Evolutionary conservation across 805 yeast genomes (phyloP), one percentile per base, ranked within the genome.

Genomic region (Cyberlindnera japonica): DNA sequence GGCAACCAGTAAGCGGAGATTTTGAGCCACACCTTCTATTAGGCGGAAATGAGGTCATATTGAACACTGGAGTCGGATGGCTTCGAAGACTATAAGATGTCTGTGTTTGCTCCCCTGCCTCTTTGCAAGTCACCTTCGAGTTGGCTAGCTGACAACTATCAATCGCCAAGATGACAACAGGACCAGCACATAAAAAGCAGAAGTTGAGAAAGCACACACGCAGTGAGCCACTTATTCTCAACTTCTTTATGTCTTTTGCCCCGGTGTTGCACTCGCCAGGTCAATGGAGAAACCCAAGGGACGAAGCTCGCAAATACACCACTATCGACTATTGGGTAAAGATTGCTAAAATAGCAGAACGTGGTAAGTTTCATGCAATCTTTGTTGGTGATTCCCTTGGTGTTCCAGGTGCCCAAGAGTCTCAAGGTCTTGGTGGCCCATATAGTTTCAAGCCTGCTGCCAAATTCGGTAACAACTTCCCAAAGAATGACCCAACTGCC

Each of bases 341-440:
- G 33, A 44, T 68, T 11, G 72, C 71, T 6, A 59, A 67, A 38
- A 35, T 64, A 20, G 59, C 68, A 26, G 72, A 68, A 44, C 53
- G 58, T 35, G 72, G 71, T 15, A 67, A 67, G 49, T 49, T 68
- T 43, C 67, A 65, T 43, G 63, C 61, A 14, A 38, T 67, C 5
- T 68, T 68, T 44, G 50, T 67, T 39, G 72, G 72, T 34, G 72
- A 68, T 50, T 64, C 64, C 13, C 48, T 67, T 16, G 71, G 68
- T 12, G 59, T 63, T 5, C 65, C 65, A 38, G 71, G 68, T 43
- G 68, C 64, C 14, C 65, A 64, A 45, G 59, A 68, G 43, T 49
- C 53, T 3, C 31, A 41, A 20, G 46, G 45, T 11, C 42, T 47
- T 5, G 50, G 40, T 23, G 74, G 74, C 10, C 68, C 71, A 6